Conservation (phyloP, 257 asterid genomes). For the Eucommia ulmoides region DNA sequence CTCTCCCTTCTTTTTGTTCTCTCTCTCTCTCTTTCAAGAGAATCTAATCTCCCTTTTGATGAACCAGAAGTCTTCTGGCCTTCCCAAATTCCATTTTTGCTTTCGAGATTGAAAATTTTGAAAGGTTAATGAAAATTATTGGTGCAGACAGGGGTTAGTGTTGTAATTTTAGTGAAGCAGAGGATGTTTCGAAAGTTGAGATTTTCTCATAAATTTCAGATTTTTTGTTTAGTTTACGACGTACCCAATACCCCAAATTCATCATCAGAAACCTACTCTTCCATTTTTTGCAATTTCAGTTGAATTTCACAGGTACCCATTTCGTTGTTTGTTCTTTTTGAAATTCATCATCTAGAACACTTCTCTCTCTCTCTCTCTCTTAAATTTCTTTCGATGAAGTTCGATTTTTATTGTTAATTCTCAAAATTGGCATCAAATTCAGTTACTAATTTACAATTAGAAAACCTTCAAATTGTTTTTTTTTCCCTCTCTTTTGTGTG, state of each 20-base stretch:
- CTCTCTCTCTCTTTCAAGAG: constrained; percentile 12
- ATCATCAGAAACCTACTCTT: constrained; percentile 8
- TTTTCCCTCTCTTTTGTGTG: too few relatives aligned
- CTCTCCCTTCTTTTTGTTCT: constrained; percentile 23
- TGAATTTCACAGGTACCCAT: too few relatives aligned
- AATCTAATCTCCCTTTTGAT: constrained; percentile 3
- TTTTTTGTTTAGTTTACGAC: constrained; percentile 9
- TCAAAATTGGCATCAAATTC: too few relatives aligned
- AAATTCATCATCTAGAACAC: too few relatives aligned
- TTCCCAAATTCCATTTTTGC: constrained; percentile 3
- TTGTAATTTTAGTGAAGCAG: constrained; percentile 15
- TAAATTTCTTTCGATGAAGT: not conserved
- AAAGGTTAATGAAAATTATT: constrained; percentile 6
- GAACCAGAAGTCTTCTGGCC: constrained; percentile 10
- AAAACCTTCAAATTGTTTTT: too few relatives aligned
- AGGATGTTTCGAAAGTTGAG: constrained; percentile 8
- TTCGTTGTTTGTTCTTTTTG: too few relatives aligned
- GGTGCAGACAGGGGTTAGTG: constrained; percentile 13
- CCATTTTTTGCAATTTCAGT: not conserved
- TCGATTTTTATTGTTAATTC: constrained; percentile 1
- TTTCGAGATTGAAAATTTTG: constrained; percentile 1
- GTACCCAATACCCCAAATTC: constrained; percentile 5
- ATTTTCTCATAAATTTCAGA: constrained; percentile 14
- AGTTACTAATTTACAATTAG: too few relatives aligned
- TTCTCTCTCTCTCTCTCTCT: not conserved